Conservation (phyloP, 192 early-diverging fungal genomes). For the Pilaira anomala region DNA sequence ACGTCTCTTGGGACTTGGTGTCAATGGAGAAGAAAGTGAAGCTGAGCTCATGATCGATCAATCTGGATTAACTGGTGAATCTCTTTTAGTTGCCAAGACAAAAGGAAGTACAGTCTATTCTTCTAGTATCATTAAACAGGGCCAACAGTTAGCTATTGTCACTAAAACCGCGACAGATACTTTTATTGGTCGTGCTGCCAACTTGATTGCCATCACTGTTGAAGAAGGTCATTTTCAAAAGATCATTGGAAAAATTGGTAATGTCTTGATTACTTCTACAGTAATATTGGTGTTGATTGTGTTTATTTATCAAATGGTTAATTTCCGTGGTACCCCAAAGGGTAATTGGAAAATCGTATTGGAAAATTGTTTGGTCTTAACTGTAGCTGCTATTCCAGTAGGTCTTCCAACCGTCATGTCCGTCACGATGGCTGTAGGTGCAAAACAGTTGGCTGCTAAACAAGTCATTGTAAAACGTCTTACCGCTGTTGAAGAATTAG, state of each 20-base stretch:
- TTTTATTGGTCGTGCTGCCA: constrained; percentile 94
- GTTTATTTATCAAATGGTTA: constrained; percentile 67
- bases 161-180: constrained; percentile 90
- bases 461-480: constrained; percentile 95
- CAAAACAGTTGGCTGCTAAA: constrained; percentile 85
- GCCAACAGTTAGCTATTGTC: constrained; percentile 89
- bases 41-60: constrained; percentile 85
- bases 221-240: constrained; percentile 98
- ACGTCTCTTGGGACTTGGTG: constrained; percentile 74
- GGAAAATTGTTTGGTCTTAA: constrained; percentile 76
- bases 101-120: constrained; percentile 85
- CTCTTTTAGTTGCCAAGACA: constrained; percentile 82
- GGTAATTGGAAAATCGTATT: constrained; percentile 64
- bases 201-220: constrained; percentile 86
- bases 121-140: constrained; percentile 92
- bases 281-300: constrained; percentile 75
- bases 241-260: constrained; percentile 88
- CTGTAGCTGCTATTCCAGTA: constrained; percentile 91
- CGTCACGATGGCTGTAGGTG: constrained; percentile 97
- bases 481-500: constrained; percentile 92
- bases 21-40: constrained; percentile 76
- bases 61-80: constrained; percentile 92
- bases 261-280: constrained; percentile 87
- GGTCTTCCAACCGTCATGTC: constrained; percentile 95
- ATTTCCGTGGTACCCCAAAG: constrained; percentile 45